Percentiles rank a stretch among this genome's conserved stretches.
Evolutionary conservation across 2,329 filamentous ascomycete species (phyloP).

Genomic region (Xylaria polymorpha): DNA sequence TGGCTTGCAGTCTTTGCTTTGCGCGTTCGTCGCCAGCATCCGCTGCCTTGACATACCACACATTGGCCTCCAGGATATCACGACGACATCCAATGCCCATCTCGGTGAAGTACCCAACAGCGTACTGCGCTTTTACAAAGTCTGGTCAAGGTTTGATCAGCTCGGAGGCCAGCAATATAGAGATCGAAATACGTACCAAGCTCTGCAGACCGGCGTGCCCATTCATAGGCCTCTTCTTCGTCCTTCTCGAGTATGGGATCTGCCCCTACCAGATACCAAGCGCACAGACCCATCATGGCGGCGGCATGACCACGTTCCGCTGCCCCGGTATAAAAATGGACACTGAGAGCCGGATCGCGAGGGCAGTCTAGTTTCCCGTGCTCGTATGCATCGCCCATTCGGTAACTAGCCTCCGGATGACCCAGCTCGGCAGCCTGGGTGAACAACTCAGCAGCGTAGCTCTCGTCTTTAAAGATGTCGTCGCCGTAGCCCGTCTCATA

Average conservation of each 20-base stretch:
- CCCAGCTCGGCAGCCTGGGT: conserved; percentile 94
- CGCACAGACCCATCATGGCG: conserved; percentile 98
- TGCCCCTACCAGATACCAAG: conserved; percentile 98
- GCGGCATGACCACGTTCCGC: conserved; percentile 84
- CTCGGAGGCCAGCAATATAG: not conserved
- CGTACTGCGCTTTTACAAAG: conserved; percentile 84
- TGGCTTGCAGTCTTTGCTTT: conserved; percentile 85
- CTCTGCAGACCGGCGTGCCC: conserved; percentile 88
- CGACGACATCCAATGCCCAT: conserved; percentile 97
- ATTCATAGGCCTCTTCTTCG: conserved; percentile 95
- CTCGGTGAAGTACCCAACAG: conserved; percentile 96
- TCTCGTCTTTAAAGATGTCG: conserved; percentile 90
- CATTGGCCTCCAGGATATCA: conserved; percentile 95
- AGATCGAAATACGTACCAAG: conserved; percentile 70
- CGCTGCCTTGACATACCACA: conserved; percentile 97
- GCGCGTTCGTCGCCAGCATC: conserved; percentile 92
- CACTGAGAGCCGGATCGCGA: conserved; percentile 88
- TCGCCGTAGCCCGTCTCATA: conserved; percentile 95
- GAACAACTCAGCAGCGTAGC: conserved; percentile 92
- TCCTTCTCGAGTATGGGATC: conserved; percentile 93
- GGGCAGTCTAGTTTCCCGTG: conserved; percentile 90
- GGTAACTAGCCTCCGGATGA: conserved; percentile 84
- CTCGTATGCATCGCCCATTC: conserved; percentile 97
- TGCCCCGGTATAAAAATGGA: conserved; percentile 96
- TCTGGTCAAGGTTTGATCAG: conserved; percentile 58